Base-by-base conservation (phyloP, 208 protist species). In the Leishmania amazonensis region DNA sequence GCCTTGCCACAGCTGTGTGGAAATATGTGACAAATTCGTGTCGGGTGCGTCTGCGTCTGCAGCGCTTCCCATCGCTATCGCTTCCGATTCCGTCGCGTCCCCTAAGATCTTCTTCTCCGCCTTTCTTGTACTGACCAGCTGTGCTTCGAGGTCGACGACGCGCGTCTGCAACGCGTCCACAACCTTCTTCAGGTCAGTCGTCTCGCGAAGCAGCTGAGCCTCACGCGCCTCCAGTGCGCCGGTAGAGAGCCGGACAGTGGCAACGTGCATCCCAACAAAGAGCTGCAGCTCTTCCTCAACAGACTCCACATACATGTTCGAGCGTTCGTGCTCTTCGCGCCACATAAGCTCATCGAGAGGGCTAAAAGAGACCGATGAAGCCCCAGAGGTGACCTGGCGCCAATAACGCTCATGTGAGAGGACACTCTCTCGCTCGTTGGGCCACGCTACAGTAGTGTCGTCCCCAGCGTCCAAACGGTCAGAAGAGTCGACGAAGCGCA, bases 401-500 rank as follows among this genome's bases (percentile, higher is more conserved):
- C 58, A 51, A 35, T 79, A 78, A 7, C 24, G 15, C 31, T 64
- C 73, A 35, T 53, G 64, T 57, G 42, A 24, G 35, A 72, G 15
- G 28, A 73, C 35, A 51, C 42, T 76, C 21, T 82, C 78, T 19
- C 78, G 73, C 75, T 80, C 83, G 17, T 9, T 70, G 24, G 17
- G 5, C 21, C 75, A 76, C 8, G 73, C 54, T 9, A 28, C 40
- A 8, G 31, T 31, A 24, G 53, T 24, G 24, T 47, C 67, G 5
- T 81, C 77, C 8, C 47, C 81, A 31, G 47, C 65, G 53, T 86
- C 83, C 0, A 72, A 40, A 6, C 3, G 42, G 47, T 75, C 73
- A 8, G 65, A 31, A 31, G 78, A 86, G 19, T 86, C 83, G 0
- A 76, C 74, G 78, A 80, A 58, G 64, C 3, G 78, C 6, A 86